phyloP scores from a whole-genome alignment of 257 asterid genomes.

The Solanum chmielewskii region DNA sequence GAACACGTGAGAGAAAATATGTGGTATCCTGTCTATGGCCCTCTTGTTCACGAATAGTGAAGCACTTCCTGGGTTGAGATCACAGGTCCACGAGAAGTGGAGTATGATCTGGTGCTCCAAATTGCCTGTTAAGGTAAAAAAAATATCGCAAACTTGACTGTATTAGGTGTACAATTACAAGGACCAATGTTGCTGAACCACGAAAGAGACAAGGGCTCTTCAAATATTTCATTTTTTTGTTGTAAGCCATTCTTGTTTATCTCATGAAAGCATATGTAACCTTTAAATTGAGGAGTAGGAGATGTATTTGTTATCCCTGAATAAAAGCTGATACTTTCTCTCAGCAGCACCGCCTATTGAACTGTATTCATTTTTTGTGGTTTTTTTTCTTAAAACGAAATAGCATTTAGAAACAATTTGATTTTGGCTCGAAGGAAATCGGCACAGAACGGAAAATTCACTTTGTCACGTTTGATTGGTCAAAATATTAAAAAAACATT shows the following conservation, averaged over 20 bases:
- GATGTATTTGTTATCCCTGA: background rate
- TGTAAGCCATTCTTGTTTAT: background rate
- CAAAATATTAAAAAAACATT: background rate
- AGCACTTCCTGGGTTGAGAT: background rate
- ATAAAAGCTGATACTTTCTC: background rate
- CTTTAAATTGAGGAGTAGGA: background rate
- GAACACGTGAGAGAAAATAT: constrained; percentile 52
- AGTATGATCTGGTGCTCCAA: background rate
- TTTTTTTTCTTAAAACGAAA: background rate
- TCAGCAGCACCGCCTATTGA: background rate
- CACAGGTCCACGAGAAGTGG: background rate
- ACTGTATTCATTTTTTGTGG: background rate
- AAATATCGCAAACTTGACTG: background rate
- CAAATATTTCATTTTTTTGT: background rate
- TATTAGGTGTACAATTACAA: background rate
- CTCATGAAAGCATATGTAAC: background rate
- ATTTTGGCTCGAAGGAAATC: background rate
- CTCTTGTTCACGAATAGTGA: constrained; percentile 96
- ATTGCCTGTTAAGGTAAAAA: background rate
- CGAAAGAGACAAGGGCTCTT: background rate
- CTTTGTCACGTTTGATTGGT: background rate
- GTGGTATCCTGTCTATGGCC: constrained; percentile 93
- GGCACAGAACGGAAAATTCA: background rate
- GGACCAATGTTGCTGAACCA: background rate
- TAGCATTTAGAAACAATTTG: background rate